Evolutionary conservation across 805 yeast genomes (phyloP).

Genomic region (Ogataea siamensis): DNA sequence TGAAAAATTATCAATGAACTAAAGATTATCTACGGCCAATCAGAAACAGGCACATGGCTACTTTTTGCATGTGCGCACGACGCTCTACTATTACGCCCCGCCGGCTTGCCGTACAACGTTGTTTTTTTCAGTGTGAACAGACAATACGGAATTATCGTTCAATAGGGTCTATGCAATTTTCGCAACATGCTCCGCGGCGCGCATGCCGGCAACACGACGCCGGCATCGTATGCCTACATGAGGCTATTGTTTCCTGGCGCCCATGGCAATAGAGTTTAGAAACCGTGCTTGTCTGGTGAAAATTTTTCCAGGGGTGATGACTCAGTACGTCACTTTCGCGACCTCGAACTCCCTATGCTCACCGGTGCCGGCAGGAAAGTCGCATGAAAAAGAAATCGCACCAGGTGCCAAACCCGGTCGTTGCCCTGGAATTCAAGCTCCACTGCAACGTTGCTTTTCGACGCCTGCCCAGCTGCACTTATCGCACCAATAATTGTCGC

Average conservation of each 20-base stretch:
- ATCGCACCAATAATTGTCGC: neutral
- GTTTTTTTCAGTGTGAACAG: conserved; percentile 8
- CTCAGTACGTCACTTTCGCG: conserved; percentile 17
- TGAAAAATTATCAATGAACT: conserved; percentile 1
- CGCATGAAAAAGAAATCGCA: neutral
- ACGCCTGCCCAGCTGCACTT: neutral
- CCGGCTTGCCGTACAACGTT: neutral
- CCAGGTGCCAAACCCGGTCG: neutral
- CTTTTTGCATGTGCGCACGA: neutral
- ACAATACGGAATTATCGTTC: conserved; percentile 11
- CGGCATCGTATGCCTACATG: neutral
- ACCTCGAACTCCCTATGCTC: conserved; percentile 20
- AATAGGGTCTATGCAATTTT: conserved; percentile 1
- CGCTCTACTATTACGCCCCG: neutral
- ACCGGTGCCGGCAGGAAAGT: neutral
- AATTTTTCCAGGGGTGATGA: conserved; percentile 3
- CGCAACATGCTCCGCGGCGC: conserved; percentile 6
- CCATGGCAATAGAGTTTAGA: conserved; percentile 28
- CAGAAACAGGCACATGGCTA: conserved; percentile 2
- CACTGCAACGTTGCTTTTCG: neutral
- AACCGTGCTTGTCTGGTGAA: neutral
- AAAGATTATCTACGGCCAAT: conserved; percentile 21
- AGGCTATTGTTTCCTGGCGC: neutral
- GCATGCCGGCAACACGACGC: conserved; percentile 5
- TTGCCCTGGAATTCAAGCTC: neutral